Percentiles rank a stretch among this genome's conserved stretches.
phyloP scores from a whole-genome alignment of 2,329 filamentous ascomycete species.

The Scolecobasidium constrictum region DNA sequence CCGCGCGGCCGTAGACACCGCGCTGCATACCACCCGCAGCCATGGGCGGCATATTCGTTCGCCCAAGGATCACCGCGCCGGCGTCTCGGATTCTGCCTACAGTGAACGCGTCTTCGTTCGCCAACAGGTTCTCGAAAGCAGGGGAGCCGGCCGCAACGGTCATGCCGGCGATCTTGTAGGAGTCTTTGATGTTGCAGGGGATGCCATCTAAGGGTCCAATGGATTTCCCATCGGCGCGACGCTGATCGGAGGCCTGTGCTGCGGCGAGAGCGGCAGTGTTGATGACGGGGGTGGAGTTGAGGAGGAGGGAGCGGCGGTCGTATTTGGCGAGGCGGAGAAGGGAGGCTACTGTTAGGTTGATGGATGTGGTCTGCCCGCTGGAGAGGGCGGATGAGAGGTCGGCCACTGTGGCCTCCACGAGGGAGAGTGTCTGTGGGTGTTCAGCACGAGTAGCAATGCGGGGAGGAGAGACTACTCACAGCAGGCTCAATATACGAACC shows the following conservation, averaged over 20 bases:
- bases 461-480: too few relatives aligned
- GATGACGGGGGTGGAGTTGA: slow-evolving; percentile 40
- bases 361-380: slow-evolving; percentile 29
- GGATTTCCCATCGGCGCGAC: slow-evolving; percentile 26
- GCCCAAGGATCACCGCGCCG: slow-evolving; percentile 38
- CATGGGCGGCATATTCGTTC: slow-evolving; percentile 48
- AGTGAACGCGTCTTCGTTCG: slow-evolving; percentile 41
- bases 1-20: slow-evolving; percentile 41
- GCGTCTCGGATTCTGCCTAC: slow-evolving; percentile 33
- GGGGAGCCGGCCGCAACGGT: slow-evolving; percentile 43
- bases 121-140: slow-evolving; percentile 37
- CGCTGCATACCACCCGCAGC: slow-evolving; percentile 44
- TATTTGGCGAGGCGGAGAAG: slow-evolving; percentile 37
- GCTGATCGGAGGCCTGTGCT: slow-evolving; percentile 35
- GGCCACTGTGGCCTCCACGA: slow-evolving; percentile 38
- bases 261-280: slow-evolving; percentile 36
- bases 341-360: slow-evolving; percentile 35
- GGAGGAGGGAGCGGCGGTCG: slow-evolving; percentile 28
- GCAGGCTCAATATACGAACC: too few relatives aligned
- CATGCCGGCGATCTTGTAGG: slow-evolving; percentile 43
- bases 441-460: background rate
- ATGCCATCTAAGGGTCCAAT: slow-evolving; percentile 41
- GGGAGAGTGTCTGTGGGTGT: slow-evolving; percentile 15
- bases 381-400: slow-evolving; percentile 33
- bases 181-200: slow-evolving; percentile 48